Evolutionary conservation across 768 basidiomycete species (phyloP).

Genomic region (Leucosporidium creatinivorum): DNA sequence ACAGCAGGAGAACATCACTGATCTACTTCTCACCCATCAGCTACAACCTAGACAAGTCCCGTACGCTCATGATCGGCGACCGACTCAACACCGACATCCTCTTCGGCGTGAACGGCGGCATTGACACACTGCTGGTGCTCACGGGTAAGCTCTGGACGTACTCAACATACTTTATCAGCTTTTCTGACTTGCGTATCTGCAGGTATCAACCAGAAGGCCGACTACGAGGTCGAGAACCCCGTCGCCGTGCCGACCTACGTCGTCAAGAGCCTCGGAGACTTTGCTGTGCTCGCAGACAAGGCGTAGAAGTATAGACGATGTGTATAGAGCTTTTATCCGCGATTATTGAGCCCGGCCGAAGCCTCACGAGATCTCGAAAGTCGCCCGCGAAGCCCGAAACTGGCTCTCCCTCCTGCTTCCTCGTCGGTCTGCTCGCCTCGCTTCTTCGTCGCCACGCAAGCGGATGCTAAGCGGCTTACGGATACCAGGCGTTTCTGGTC

Average conservation of each 20-base stretch:
- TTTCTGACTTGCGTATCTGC: not conserved
- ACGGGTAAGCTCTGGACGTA: conserved; percentile 50
- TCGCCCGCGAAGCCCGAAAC: too few relatives aligned
- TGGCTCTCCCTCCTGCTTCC: too few relatives aligned
- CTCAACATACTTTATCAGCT: not conserved
- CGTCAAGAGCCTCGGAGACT: conserved; percentile 70
- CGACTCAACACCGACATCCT: conserved; percentile 90
- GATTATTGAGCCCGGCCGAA: too few relatives aligned
- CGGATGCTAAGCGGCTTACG: too few relatives aligned
- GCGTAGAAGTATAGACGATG: not conserved
- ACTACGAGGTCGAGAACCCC: conserved; percentile 63
- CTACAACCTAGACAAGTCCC: conserved; percentile 72
- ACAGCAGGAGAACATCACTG: too few relatives aligned
- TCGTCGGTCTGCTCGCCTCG: too few relatives aligned
- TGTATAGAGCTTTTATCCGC: too few relatives aligned
- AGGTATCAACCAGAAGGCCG: conserved; percentile 72
- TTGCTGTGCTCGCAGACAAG: conserved; percentile 44
- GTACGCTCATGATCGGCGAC: conserved; percentile 94
- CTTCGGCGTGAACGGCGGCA: conserved; percentile 79
- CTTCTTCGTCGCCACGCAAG: too few relatives aligned
- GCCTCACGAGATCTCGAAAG: too few relatives aligned
- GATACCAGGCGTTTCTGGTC: too few relatives aligned
- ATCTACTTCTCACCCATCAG: conserved; percentile 43
- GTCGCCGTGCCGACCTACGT: conserved; percentile 74
- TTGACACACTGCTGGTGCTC: conserved; percentile 80